Percentiles rank a stretch among this genome's conserved stretches.
These are phyloP conservation scores for Rugosomyces carneus DNA, from an alignment of 1,284 basidiomycete genomes.

Conservation along the genomic window DNA sequence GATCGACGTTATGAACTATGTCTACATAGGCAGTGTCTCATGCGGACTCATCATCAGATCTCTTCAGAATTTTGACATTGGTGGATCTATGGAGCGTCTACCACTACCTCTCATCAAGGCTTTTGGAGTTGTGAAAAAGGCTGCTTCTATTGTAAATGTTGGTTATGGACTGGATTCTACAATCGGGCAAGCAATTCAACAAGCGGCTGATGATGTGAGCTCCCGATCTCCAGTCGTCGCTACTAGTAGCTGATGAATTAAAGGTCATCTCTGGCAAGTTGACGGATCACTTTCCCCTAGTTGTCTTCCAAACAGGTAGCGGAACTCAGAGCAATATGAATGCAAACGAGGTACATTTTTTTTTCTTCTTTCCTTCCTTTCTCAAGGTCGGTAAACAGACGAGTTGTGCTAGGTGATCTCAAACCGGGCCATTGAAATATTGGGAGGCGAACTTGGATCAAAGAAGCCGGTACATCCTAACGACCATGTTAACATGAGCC, in stretches of 20 bases:
- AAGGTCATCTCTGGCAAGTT: constrained; percentile 96
- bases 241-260: constrained; percentile 1
- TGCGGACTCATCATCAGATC: constrained; percentile 47
- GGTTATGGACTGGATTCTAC: constrained; percentile 89
- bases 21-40: constrained; percentile 1
- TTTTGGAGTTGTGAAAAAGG: constrained; percentile 97
- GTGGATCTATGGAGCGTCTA: constrained; percentile 88
- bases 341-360: constrained; percentile 75
- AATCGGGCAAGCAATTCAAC: constrained; percentile 84
- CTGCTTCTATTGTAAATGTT: constrained; percentile 89
- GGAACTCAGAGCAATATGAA: constrained; percentile 99
- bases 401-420: constrained; percentile 74
- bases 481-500: constrained; percentile 99
- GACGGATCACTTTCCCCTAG: constrained; percentile 93
- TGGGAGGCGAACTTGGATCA: constrained; percentile 92
- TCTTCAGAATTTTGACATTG: constrained; percentile 98
- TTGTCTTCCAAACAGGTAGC: constrained; percentile 99
- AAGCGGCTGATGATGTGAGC: constrained; percentile 89
- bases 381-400: background rate
- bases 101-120: constrained; percentile 95
- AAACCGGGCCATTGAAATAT: constrained; percentile 95
- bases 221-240: background rate
- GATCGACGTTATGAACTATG: constrained; percentile 14
- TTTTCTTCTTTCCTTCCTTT: background rate
- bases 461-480: constrained; percentile 99